Conservation (phyloP, 1,139 yeast genomes). For the Nakaseomyces sp. region DNA sequence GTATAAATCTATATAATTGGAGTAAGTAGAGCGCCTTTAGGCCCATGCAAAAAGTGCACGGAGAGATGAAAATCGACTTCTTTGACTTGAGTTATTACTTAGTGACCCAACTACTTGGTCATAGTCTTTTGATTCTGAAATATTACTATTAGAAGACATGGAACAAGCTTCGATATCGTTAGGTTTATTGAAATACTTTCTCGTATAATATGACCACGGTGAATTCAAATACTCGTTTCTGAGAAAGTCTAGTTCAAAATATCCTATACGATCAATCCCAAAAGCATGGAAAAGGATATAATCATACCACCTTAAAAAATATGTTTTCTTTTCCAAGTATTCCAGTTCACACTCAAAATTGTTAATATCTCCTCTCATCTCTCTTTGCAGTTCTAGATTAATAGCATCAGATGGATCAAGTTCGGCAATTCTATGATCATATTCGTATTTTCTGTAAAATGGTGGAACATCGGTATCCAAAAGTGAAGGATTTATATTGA, state of each 20-base stretch:
- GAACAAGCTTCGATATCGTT: not conserved
- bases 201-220: not conserved
- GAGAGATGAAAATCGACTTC: not conserved
- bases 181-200: not conserved
- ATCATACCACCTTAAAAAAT: conserved; percentile 13
- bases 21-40: too few species aligned
- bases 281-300: conserved; percentile 21
- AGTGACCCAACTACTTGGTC: not conserved
- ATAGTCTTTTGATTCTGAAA: not conserved
- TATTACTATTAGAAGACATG: not conserved
- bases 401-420: conserved; percentile 21
- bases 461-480: conserved; percentile 11
- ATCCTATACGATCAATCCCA: conserved; percentile 24
- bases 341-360: conserved; percentile 23
- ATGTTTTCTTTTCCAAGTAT: conserved; percentile 14
- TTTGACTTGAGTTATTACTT: not conserved
- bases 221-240: not conserved
- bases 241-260: conserved; percentile 12
- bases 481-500: not conserved
- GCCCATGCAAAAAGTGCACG: not conserved
- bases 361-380: conserved; percentile 13
- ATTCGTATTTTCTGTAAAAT: conserved; percentile 17
- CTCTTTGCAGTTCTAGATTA: conserved; percentile 16
- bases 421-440: conserved; percentile 17
- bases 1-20: too few species aligned